Percentiles rank a stretch among this genome's conserved stretches.
These are phyloP conservation scores for Priceomyces fermenticarens DNA, from an alignment of 805 yeast species.

Conservation along the genomic window DNA sequence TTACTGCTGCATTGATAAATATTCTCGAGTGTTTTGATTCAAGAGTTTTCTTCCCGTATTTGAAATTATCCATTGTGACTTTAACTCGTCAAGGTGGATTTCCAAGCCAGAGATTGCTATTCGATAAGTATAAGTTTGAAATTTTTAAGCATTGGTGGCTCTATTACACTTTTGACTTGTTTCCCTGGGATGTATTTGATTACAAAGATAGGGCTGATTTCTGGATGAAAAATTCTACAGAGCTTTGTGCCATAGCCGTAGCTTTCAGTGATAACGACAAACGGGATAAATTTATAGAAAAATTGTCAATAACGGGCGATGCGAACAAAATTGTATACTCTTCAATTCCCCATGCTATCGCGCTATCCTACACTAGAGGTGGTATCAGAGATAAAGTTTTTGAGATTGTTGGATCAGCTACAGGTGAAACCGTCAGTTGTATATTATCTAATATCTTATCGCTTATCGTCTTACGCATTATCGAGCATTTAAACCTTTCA, in stretches of 20 bases:
- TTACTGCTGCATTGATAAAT: constrained; percentile 36
- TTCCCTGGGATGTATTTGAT: constrained; percentile 43
- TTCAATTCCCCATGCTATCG: constrained; percentile 35
- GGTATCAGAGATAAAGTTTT: constrained; percentile 37
- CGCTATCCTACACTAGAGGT: constrained; percentile 40
- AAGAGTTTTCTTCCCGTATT: constrained; percentile 25
- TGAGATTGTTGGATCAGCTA: constrained; percentile 6
- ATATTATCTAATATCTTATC: constrained; percentile 23
- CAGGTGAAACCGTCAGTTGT: constrained; percentile 5
- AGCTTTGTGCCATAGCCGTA: constrained; percentile 36
- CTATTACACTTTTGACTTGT: constrained; percentile 26
- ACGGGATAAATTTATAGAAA: constrained; percentile 5
- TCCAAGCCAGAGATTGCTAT: constrained; percentile 16
- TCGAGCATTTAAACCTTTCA: constrained; percentile 40
- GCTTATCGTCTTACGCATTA: constrained; percentile 33
- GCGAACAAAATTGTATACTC: constrained; percentile 17
- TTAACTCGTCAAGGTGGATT: constrained; percentile 18
- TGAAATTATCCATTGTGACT: constrained; percentile 19
- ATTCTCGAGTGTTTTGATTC: constrained; percentile 39
- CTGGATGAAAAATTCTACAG: constrained; percentile 26
- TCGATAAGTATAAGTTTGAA: constrained; percentile 27
- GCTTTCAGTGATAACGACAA: constrained; percentile 14
- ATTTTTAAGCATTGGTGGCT: constrained; percentile 45
- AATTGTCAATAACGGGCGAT: constrained; percentile 9
- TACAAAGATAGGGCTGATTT: constrained; percentile 28